Percentiles rank a stretch among this genome's conserved stretches.
Conservation (phyloP, 495 filamentous ascomycete species). For the Neurospora sp. region DNA sequence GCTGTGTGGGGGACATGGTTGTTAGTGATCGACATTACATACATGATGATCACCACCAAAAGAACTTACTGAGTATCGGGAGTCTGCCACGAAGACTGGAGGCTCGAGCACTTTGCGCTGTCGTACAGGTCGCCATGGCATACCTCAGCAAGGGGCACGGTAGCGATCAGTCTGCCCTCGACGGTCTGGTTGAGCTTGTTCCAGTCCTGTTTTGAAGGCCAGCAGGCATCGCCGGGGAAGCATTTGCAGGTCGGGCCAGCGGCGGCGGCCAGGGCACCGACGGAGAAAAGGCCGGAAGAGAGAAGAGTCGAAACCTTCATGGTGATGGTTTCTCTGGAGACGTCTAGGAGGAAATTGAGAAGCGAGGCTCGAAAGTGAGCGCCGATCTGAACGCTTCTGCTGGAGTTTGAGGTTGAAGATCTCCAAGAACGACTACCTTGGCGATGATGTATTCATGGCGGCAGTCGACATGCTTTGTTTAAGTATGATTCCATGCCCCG, state of each 20-base stretch:
- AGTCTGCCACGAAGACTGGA: slow-evolving; percentile 18
- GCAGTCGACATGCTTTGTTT: not conserved
- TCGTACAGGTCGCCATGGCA: slow-evolving; percentile 34
- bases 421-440: not conserved
- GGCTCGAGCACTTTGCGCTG: slow-evolving; percentile 10
- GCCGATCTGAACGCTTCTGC: not conserved
- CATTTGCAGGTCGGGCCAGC: slow-evolving; percentile 31
- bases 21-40: slow-evolving; percentile 10
- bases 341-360: not conserved
- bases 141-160: slow-evolving; percentile 38
- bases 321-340: slow-evolving; percentile 2
- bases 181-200: slow-evolving; percentile 32
- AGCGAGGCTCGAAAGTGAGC: not conserved
- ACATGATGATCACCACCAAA: not conserved
- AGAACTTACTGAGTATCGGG: slow-evolving; percentile 23
- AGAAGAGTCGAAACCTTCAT: slow-evolving; percentile 13
- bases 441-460: not conserved
- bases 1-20: slow-evolving; percentile 17
- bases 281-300: slow-evolving; percentile 11
- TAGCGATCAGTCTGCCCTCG: slow-evolving; percentile 36
- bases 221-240: slow-evolving; percentile 40
- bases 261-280: slow-evolving; percentile 4
- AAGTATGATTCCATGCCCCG: not conserved
- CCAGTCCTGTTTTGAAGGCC: slow-evolving; percentile 37
- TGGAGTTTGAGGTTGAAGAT: not conserved